Conservation (phyloP, 441 rosid genomes). For the Erodium texanum region DNA sequence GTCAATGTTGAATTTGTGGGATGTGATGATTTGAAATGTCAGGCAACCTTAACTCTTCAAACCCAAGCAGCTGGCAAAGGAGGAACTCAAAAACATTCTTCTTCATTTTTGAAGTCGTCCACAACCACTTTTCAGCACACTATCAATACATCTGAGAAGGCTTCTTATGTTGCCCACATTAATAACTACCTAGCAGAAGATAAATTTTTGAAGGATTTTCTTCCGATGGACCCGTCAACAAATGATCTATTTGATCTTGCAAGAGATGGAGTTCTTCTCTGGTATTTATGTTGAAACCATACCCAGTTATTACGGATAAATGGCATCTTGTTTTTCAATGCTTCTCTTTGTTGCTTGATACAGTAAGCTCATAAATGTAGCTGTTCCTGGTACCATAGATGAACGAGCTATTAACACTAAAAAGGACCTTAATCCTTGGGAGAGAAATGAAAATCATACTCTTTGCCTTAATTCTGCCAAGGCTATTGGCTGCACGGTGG, state of each 20-base stretch:
- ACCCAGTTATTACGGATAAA: not conserved
- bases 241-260: conserved; percentile 80
- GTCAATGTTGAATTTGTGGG: not conserved
- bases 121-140: conserved; percentile 89
- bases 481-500: conserved; percentile 99
- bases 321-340: conserved; percentile 12
- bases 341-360: conserved; percentile 20
- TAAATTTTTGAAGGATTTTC: conserved; percentile 65
- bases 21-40: not conserved
- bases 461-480: conserved; percentile 97
- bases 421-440: conserved; percentile 83
- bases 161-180: conserved; percentile 85
- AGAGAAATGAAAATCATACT: conserved; percentile 93
- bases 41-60: conserved; percentile 77
- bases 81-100: conserved; percentile 47
- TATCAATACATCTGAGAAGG: conserved; percentile 78
- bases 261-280: conserved; percentile 92
- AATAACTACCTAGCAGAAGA: conserved; percentile 77
- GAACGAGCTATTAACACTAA: conserved; percentile 96
- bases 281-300: conserved; percentile 36
- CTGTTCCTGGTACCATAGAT: conserved; percentile 97
- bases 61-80: conserved; percentile 51
- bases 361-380: conserved; percentile 98
- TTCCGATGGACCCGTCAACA: conserved; percentile 74
- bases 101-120: conserved; percentile 75